phyloP scores from a whole-genome alignment of 495 filamentous ascomycete genomes.

The Aspergillus cavernicola region DNA sequence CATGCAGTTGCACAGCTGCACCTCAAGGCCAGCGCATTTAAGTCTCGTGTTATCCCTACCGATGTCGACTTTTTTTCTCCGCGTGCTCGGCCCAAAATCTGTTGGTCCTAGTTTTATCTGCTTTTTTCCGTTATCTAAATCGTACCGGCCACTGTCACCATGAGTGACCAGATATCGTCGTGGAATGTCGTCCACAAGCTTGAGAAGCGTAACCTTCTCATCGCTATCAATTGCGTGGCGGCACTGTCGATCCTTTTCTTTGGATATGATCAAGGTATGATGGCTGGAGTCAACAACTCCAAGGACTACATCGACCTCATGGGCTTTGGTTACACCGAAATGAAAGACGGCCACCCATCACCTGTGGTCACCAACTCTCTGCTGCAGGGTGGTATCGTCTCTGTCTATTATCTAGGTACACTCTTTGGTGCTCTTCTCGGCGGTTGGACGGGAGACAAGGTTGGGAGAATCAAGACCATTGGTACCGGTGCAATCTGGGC shows the following conservation, averaged over 20 bases:
- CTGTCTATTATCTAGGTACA: slow-evolving; percentile 69
- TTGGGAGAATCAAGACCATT: slow-evolving; percentile 61
- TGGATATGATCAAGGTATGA: slow-evolving; percentile 70
- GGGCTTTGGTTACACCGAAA: slow-evolving; percentile 59
- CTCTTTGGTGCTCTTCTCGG: slow-evolving; percentile 57
- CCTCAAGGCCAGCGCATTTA: background rate
- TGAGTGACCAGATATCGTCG: slow-evolving; percentile 46
- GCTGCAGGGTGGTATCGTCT: slow-evolving; percentile 65
- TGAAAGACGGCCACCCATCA: slow-evolving; percentile 37
- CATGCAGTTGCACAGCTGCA: no score
- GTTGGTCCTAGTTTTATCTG: no score
- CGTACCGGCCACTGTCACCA: no score
- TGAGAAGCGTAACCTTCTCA: slow-evolving; percentile 60
- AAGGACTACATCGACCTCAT: slow-evolving; percentile 63
- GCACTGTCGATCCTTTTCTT: slow-evolving; percentile 59
- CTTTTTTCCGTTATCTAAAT: no score
- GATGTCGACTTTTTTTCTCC: background rate
- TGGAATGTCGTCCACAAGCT: slow-evolving; percentile 58
- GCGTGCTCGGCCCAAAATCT: no score
- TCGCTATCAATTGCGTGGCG: slow-evolving; percentile 62
- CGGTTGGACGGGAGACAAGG: slow-evolving; percentile 58
- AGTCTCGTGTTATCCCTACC: slow-evolving; percentile 4
- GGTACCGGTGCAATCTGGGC: slow-evolving; percentile 53
- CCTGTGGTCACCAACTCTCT: slow-evolving; percentile 57
- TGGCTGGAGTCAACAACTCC: slow-evolving; percentile 69